Conservation (phyloP, 441 rosid species). For the Adansonia gregorii region DNA sequence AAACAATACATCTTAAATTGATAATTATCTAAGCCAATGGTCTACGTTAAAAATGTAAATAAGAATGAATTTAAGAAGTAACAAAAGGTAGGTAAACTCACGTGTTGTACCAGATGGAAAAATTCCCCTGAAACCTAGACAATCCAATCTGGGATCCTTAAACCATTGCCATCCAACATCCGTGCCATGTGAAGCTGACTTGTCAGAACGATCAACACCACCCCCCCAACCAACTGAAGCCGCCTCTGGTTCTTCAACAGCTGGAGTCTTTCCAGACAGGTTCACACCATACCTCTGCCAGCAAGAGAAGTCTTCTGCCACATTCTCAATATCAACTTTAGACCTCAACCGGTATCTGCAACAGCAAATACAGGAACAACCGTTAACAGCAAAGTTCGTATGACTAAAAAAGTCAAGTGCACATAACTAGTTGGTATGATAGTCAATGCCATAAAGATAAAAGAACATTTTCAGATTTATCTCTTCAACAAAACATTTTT, state of each 20-base stretch:
- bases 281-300: conserved; percentile 82
- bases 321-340: conserved; percentile 83
- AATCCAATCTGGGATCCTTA: conserved; percentile 80
- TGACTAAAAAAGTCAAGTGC: background rate
- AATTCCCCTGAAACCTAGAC: conserved; percentile 79
- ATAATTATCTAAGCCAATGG: background rate
- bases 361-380: conserved; percentile 25
- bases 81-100: conserved; percentile 38
- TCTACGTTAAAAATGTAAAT: background rate
- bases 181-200: conserved; percentile 64
- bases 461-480: background rate
- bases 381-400: background rate
- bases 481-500: background rate
- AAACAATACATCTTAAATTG: conserved; percentile 17
- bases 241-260: conserved; percentile 63
- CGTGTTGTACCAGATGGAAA: conserved; percentile 64
- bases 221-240: conserved; percentile 76
- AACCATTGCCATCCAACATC: conserved; percentile 83
- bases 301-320: conserved; percentile 70
- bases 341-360: conserved; percentile 81
- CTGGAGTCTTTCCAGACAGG: conserved; percentile 41
- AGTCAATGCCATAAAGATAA: background rate
- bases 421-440: background rate
- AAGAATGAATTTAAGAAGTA: background rate
- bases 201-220: conserved; percentile 53